Evolutionary conservation across 768 basidiomycete species (phyloP), one percentile per base, ranked within the genome.

Genomic region (Lepiota venenata): DNA sequence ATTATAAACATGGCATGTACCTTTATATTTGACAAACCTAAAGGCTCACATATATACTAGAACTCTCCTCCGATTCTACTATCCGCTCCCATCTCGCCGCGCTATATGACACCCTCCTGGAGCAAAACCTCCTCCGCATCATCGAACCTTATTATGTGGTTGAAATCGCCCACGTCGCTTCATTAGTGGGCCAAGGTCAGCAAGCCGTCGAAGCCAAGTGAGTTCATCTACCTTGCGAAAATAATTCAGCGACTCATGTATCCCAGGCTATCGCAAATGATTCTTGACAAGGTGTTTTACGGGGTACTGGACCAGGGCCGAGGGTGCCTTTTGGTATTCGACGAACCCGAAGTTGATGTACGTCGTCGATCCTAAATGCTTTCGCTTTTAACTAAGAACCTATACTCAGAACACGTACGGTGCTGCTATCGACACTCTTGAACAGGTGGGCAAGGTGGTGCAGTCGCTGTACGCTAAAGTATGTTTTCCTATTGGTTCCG

Each of bases 251-350:
- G 16, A n/a, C 21, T 12, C n/a, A 47, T 36, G 9, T 29, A 36
- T 2, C 35, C 16, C 29, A 96, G 95, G 66, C 73, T 98, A 22
- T 93, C 91, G 27, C 96, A 99, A 67, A 98, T 99, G 96, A 99
- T 98, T 58, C 74, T 98, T 36, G 96, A 98, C 71, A 95, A 95
- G 61, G 84, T 95, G 1, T 82, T 98, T 58, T 82, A 92, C 58
- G 96, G 96, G 4, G 94, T 99, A 1, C 78, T 99, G n/a, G 96
- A 98, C 67, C 96, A 98, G 67, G 93, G 93, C 22, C 81, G 91
- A 2, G 94, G 94, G 0, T 94, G 93, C 63, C 71, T 98, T 46
- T 73, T 97, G 47, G 84, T 98, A n/a, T 98, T 90, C 57, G 91
- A 97, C 54, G 78, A 92, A 67, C 83, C 83, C 1, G 88, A 91